Percentiles rank a stretch among this genome's conserved stretches.
Conservation (phyloP, 192 early-diverging fungal species). For the Coemansia sp. region DNA sequence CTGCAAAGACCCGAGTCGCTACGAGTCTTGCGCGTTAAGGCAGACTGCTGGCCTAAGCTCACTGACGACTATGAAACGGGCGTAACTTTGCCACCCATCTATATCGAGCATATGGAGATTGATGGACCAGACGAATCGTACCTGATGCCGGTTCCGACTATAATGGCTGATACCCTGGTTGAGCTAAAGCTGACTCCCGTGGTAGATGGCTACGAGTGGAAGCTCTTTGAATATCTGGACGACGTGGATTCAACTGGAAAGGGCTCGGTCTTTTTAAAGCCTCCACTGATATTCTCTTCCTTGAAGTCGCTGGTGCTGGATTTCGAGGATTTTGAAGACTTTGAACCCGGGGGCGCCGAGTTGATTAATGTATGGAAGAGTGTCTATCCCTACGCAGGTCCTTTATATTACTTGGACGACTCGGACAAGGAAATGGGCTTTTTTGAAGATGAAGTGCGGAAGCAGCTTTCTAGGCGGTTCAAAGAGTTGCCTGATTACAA, state of each 20-base stretch:
- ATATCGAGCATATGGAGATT: not conserved
- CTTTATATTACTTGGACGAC: too few relatives aligned
- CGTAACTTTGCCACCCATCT: not conserved
- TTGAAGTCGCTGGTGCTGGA: not conserved
- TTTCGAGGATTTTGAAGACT: too few relatives aligned
- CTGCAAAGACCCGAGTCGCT: not conserved
- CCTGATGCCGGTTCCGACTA: not conserved
- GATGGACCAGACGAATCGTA: not conserved
- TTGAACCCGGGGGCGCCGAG: too few relatives aligned
- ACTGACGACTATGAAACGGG: not conserved
- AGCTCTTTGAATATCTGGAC: not conserved
- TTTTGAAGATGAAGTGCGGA: too few relatives aligned
- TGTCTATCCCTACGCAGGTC: too few relatives aligned
- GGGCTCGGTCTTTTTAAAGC: not conserved
- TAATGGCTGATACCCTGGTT: not conserved
- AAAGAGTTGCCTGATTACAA: too few relatives aligned
- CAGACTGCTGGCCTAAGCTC: constrained; percentile 3
- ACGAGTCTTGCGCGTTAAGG: not conserved
- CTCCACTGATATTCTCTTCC: not conserved
- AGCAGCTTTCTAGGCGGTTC: too few relatives aligned
- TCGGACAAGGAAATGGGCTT: too few relatives aligned
- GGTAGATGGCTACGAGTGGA: not conserved
- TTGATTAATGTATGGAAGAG: too few relatives aligned
- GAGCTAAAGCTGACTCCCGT: not conserved
- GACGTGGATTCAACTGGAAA: not conserved